Evolutionary conservation across 2,329 filamentous ascomycete genomes (phyloP).

Genomic region (Chaetomium olivaceum): DNA sequence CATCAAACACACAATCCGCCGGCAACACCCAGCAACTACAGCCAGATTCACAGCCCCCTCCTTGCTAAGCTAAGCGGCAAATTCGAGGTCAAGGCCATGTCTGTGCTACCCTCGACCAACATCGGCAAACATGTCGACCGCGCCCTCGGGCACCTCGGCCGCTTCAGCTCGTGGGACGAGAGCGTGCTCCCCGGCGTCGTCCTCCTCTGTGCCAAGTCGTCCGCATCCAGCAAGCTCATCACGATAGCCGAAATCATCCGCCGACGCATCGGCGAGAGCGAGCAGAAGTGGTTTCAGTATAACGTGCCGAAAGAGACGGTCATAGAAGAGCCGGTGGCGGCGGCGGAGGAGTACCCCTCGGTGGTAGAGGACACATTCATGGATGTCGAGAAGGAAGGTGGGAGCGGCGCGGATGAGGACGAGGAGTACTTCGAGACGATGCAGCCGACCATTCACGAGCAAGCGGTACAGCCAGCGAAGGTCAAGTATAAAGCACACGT

Average conservation of each 20-base stretch:
- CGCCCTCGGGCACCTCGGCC: slow-evolving; percentile 48
- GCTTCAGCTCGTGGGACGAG: slow-evolving; percentile 33
- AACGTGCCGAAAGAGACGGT: slow-evolving; percentile 56
- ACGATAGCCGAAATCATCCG: slow-evolving; percentile 68
- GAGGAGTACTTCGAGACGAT: slow-evolving; percentile 58
- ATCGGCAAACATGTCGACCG: slow-evolving; percentile 57
- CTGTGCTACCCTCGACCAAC: slow-evolving; percentile 60
- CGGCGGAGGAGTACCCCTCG: slow-evolving; percentile 27
- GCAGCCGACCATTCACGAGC: slow-evolving; percentile 54
- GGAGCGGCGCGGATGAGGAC: slow-evolving; percentile 35
- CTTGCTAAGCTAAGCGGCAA: slow-evolving; percentile 47
- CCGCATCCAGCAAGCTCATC: slow-evolving; percentile 64
- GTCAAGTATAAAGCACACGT: slow-evolving; percentile 54
- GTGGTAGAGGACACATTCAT: slow-evolving; percentile 49
- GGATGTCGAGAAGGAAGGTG: slow-evolving; percentile 27
- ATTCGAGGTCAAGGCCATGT: slow-evolving; percentile 54
- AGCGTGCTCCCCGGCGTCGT: slow-evolving; percentile 39
- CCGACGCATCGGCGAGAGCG: slow-evolving; percentile 51
- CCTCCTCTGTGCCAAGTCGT: slow-evolving; percentile 53
- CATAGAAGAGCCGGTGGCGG: slow-evolving; percentile 34
- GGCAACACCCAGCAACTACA: slow-evolving; percentile 30
- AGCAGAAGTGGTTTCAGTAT: slow-evolving; percentile 56
- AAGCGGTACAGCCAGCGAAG: slow-evolving; percentile 48
- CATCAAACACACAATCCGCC: neutral
- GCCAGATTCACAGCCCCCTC: slow-evolving; percentile 45